phyloP scores from a whole-genome alignment of 2,329 filamentous ascomycete species.

The Alternaria burnsii region DNA sequence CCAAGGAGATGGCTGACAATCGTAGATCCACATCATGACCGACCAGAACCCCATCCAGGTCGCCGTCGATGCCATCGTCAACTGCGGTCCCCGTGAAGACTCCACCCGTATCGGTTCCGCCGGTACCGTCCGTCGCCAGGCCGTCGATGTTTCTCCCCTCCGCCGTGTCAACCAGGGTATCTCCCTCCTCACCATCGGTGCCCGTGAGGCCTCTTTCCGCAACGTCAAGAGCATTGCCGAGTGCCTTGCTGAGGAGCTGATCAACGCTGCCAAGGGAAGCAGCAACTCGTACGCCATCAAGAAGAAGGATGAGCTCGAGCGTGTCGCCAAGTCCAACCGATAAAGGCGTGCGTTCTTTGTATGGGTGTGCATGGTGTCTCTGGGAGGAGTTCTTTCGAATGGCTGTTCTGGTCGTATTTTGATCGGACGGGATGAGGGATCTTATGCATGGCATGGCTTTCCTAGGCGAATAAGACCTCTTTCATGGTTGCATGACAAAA shows the following conservation, averaged over 20 bases:
- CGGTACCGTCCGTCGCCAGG: conserved; percentile 99
- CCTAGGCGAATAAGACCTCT: conserved; percentile 50
- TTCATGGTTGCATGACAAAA: conserved; percentile 54
- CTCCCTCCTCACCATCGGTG: conserved; percentile 97
- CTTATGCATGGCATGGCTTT: conserved; percentile 50
- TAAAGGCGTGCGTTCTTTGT: conserved; percentile 66
- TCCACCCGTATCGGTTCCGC: conserved; percentile 99
- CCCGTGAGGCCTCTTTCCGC: conserved; percentile 98
- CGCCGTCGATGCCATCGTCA: conserved; percentile 99
- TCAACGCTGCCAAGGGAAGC: conserved; percentile 99
- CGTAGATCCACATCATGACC: conserved; percentile 99
- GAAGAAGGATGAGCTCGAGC: conserved; percentile 99
- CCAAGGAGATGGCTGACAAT: conserved; percentile 22
- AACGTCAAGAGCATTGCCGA: conserved; percentile 99
- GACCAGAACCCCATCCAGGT: conserved; percentile 99
- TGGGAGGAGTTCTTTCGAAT: conserved; percentile 47
- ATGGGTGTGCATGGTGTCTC: conserved; percentile 42
- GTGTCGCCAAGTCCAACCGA: conserved; percentile 99
- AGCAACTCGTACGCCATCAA: conserved; percentile 99
- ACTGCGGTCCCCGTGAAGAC: conserved; percentile 99
- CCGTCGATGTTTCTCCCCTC: conserved; percentile 99
- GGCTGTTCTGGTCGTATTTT: conserved; percentile 41
- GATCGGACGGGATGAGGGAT: conserved; percentile 43
- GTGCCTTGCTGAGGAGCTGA: conserved; percentile 99
- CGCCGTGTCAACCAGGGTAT: conserved; percentile 99